phyloP scores from a whole-genome alignment of 2,329 filamentous ascomycete genomes.

The Drechslera avenae region DNA sequence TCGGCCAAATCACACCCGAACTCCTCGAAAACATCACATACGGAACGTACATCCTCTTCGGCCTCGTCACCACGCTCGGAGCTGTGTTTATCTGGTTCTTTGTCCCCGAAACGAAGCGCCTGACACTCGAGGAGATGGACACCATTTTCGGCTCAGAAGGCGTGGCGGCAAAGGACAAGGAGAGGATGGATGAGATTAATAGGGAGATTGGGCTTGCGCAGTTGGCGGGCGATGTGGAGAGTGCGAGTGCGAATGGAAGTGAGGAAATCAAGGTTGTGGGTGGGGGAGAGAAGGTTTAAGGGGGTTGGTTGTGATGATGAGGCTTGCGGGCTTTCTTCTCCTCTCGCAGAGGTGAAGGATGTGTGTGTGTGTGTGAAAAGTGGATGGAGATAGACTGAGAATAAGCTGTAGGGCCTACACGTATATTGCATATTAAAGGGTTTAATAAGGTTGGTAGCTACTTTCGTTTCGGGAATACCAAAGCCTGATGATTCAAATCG shows the following conservation, averaged over 20 bases:
- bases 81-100: conserved; percentile 60
- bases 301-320: too few relatives aligned
- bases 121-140: conserved; percentile 64
- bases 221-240: conserved; percentile 14
- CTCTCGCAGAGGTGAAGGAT: too few relatives aligned
- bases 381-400: too few relatives aligned
- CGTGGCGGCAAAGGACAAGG: conserved; percentile 67
- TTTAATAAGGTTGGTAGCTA: too few relatives aligned
- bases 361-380: too few relatives aligned
- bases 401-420: too few relatives aligned
- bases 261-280: conserved; percentile 7
- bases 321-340: too few relatives aligned
- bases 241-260: conserved; percentile 10
- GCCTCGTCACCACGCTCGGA: conserved; percentile 66
- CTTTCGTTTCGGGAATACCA: too few relatives aligned
- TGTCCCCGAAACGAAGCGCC: conserved; percentile 60
- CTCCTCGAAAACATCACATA: conserved; percentile 69
- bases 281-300: conserved; percentile 18
- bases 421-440: too few relatives aligned
- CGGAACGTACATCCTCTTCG: conserved; percentile 75
- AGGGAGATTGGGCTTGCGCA: conserved; percentile 68
- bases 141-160: conserved; percentile 70
- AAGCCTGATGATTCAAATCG: too few relatives aligned
- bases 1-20: conserved; percentile 72
- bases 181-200: conserved; percentile 75